Evolutionary conservation across 1,284 basidiomycete species (phyloP), one percentile per base, ranked within the genome.

Genomic region (Ganoderma meredithae): DNA sequence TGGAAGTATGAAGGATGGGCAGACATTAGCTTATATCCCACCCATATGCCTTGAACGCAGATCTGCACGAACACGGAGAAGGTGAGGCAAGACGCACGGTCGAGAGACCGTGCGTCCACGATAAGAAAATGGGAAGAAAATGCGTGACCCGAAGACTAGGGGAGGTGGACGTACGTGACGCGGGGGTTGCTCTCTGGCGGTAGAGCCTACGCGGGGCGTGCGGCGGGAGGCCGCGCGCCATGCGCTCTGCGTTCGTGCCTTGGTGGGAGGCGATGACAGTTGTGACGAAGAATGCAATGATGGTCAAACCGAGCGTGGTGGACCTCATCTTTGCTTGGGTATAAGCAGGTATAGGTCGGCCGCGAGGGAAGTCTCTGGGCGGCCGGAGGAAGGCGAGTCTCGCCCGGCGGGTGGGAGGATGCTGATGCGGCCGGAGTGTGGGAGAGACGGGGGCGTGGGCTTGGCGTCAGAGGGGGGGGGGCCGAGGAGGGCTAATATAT

Each of bases 151-250:
- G 27, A 31, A 31, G 27, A 31, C 27, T 2, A 31, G 2, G 3
- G 27, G 27, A 31, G 27, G 27, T 31, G 40, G 12, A 66, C 71
- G 43, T 62, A 70, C 71, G 63, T 1, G 52, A 49, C 15, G 52
- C 63, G 40, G 63, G 62, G 3, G 64, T 60, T 13, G 71, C 56
- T 2, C 27, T 19, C 15, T 56, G 40, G 60, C 63, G 64, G 68
- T 68, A 72, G 41, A 70, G 69, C 62, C 61, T 70, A 61, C 59
- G 36, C n/a, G 71, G 71, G 6, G 71, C 64, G 47, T 62, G 66
- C 5, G 71, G 71, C 8, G 71, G 71, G 44, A 72, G 71, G 60
- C 71, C 71, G 60, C 71, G 71, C 39, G 71, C 71, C 64, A 72
- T 64, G 43, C 71, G 71, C 53, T 70, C 71, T 41, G 69, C 71